phyloP scores from a whole-genome alignment of 805 yeast genomes.

The Clavispora vitiphila region DNA sequence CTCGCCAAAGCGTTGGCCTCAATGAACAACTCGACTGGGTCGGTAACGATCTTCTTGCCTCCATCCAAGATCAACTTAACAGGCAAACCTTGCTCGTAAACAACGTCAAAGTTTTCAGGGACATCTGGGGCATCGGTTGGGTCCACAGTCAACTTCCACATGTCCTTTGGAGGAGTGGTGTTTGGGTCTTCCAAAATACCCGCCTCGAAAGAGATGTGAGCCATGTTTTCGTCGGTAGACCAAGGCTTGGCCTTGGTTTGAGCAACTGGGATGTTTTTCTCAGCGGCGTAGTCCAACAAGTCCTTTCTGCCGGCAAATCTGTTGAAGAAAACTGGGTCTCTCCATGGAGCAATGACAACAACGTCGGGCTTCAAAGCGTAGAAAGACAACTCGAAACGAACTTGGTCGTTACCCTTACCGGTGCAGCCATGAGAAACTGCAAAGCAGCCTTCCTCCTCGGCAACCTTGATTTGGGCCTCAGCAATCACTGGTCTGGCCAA shows the following conservation, averaged over 20 bases:
- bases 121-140: conserved; percentile 91
- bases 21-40: conserved; percentile 86
- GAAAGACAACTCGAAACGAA: conserved; percentile 93
- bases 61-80: conserved; percentile 69
- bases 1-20: conserved; percentile 94
- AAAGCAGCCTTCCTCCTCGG: conserved; percentile 95
- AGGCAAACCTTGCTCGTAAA: conserved; percentile 84
- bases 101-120: conserved; percentile 85
- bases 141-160: conserved; percentile 98
- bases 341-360: conserved; percentile 97
- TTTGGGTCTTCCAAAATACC: conserved; percentile 99
- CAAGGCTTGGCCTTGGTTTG: conserved; percentile 99
- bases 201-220: conserved; percentile 98
- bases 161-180: conserved; percentile 98
- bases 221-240: conserved; percentile 99
- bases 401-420: conserved; percentile 99
- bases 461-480: conserved; percentile 95
- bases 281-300: conserved; percentile 87
- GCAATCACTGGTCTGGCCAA: conserved; percentile 99
- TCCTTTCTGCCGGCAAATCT: conserved; percentile 98
- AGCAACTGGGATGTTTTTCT: conserved; percentile 87
- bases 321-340: conserved; percentile 91
- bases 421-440: conserved; percentile 99
- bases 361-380: conserved; percentile 98
- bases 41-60: conserved; percentile 58